A percentile compares a stretch with the other conserved stretches of the same genome.
phyloP scores from a whole-genome alignment of 2,329 filamentous ascomycete genomes.

The Aureobasidium namibiae region DNA sequence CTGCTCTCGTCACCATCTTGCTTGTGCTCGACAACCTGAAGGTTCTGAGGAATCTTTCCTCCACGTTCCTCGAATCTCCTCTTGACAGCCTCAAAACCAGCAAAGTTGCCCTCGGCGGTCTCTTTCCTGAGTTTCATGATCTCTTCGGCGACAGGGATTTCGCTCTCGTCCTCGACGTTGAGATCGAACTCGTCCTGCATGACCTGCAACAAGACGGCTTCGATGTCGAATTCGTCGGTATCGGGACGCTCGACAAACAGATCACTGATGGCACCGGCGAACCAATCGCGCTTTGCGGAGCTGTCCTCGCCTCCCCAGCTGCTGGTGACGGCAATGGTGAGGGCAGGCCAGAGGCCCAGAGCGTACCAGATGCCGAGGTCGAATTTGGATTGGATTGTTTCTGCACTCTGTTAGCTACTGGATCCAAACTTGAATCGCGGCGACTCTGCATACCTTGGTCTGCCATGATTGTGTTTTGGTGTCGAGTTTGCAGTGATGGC shows the following conservation, averaged over 20 bases:
- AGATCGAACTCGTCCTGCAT: conserved; percentile 96
- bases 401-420: neutral
- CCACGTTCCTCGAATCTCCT: conserved; percentile 38
- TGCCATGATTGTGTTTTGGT: conserved; percentile 7
- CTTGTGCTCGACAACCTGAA: conserved; percentile 50
- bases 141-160: conserved; percentile 61
- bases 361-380: conserved; percentile 81
- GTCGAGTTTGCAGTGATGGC: neutral
- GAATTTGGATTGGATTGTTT: conserved; percentile 34
- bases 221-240: conserved; percentile 70
- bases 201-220: conserved; percentile 76
- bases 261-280: conserved; percentile 78
- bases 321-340: conserved; percentile 79
- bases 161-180: conserved; percentile 82
- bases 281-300: conserved; percentile 89
- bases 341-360: conserved; percentile 68
- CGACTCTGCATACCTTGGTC: neutral
- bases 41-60: conserved; percentile 17
- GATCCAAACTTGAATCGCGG: too few relatives aligned
- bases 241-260: conserved; percentile 56
- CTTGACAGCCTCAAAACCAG: conserved; percentile 44
- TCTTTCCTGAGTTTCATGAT: conserved; percentile 62
- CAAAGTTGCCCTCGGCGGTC: conserved; percentile 52
- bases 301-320: conserved; percentile 80
- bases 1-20: conserved; percentile 47